Conservation (phyloP, 2,329 filamentous ascomycete genomes). For the Phialemoniopsis sp. region DNA sequence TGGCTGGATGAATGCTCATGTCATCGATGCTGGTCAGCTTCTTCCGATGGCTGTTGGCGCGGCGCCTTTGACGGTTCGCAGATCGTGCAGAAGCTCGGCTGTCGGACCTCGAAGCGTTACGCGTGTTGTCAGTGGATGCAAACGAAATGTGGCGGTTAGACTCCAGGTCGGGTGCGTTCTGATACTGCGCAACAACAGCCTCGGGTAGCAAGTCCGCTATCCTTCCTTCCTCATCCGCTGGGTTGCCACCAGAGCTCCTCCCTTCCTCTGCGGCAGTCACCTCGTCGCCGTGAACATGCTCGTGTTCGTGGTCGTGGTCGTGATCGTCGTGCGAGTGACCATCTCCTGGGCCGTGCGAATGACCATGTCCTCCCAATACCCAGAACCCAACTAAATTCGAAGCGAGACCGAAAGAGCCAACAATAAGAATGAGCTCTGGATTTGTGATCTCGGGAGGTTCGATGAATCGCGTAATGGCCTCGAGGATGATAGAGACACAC, state of each 20-base stretch:
- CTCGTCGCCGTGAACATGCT: conserved; percentile 18
- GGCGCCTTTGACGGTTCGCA: conserved; percentile 38
- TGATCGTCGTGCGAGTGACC: conserved; percentile 49
- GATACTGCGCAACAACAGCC: conserved; percentile 46
- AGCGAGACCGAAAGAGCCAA: conserved; percentile 78
- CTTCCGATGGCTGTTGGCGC: conserved; percentile 44
- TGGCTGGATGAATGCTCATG: conserved; percentile 83
- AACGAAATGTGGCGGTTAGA: conserved; percentile 34
- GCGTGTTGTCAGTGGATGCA: conserved; percentile 10
- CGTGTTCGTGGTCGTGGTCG: conserved; percentile 36
- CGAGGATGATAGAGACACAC: conserved; percentile 93
- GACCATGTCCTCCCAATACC: conserved; percentile 89
- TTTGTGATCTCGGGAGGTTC: conserved; percentile 85
- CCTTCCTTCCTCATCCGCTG: conserved; percentile 54
- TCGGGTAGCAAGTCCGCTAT: conserved; percentile 61
- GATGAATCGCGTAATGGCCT: conserved; percentile 87
- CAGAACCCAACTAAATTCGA: conserved; percentile 89
- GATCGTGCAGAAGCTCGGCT: conserved; percentile 18
- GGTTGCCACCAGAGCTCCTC: conserved; percentile 28
- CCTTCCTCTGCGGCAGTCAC: conserved; percentile 45
- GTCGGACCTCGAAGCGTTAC: conserved; percentile 8
- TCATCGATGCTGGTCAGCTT: conserved; percentile 64
- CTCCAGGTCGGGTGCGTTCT: conserved; percentile 24
- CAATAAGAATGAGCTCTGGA: conserved; percentile 82
- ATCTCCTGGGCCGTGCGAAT: conserved; percentile 64